Evolutionary conservation across 2,329 filamentous ascomycete species (phyloP).

Genomic region (Parasarocladium wereldwijsianum): DNA sequence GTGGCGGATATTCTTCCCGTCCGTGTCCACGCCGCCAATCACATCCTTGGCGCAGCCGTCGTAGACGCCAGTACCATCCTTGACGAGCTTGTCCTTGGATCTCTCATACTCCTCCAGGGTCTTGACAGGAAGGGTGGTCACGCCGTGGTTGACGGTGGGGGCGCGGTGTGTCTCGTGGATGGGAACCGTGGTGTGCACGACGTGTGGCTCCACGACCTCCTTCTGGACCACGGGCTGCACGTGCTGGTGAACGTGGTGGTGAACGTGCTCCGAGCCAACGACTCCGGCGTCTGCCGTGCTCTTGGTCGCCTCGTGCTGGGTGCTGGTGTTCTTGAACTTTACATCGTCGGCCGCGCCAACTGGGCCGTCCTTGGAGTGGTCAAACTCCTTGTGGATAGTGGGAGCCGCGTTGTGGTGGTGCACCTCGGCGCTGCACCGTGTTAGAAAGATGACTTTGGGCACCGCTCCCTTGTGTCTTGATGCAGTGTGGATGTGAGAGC

Average conservation of each 20-base stretch:
- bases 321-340: conserved; percentile 14
- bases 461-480: background rate
- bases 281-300: conserved; percentile 12
- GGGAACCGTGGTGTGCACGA: conserved; percentile 58
- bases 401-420: conserved; percentile 43
- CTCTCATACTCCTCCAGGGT: conserved; percentile 47
- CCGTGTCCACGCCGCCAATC: conserved; percentile 1
- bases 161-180: conserved; percentile 61
- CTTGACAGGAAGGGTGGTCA: conserved; percentile 48
- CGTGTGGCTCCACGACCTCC: conserved; percentile 49
- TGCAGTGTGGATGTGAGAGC: conserved; percentile 13
- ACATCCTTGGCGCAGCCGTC: conserved; percentile 37
- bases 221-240: conserved; percentile 60
- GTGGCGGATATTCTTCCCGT: background rate
- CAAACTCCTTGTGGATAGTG: conserved; percentile 44
- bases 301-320: conserved; percentile 15
- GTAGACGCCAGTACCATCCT: conserved; percentile 42
- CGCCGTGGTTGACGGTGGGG: conserved; percentile 48
- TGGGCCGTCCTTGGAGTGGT: conserved; percentile 41
- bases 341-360: conserved; percentile 32
- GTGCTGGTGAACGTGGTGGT: conserved; percentile 45
- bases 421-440: conserved; percentile 34
- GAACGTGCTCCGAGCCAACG: conserved; percentile 15
- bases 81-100: conserved; percentile 30
- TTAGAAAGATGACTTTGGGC: conserved; percentile 9